Evolutionary conservation across 176 grass and related monocot genomes (phyloP), one percentile per base, ranked within the genome.

Genomic region (Paspalum notatum): DNA sequence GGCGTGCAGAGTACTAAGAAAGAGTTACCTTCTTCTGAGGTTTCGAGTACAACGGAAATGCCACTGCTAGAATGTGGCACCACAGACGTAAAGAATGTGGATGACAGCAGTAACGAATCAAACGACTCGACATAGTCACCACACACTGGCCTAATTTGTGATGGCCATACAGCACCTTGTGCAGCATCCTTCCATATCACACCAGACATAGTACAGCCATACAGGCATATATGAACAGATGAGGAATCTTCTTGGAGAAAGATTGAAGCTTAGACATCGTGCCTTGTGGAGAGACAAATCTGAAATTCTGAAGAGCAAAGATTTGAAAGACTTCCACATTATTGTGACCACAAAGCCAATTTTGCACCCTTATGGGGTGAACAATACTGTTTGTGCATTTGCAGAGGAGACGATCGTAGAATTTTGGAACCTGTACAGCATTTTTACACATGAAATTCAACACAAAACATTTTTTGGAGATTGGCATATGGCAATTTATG

Each of bases 1-100:
- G 96, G 93, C 38, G 52, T 99, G 81, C 96, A 99, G 52, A 88
- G 60, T 39, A 84, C 85, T 43, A 91, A 90, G 58, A 89, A 85
- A 38, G 86, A 91, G 81, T 9, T 65, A 50, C 81, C 82, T 67
- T 56, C 74, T 66, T 80, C 82, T 82, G 90, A 75, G 21, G 88
- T 94, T 85, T 86, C 88, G 6, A 81, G 51, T 65, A 43, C 88
- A 82, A 11, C 86, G 66, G 96, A 95, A 66, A 78, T 90, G 52
- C 89, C 90, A 55, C 66, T 95, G 38, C 50, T 99, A 79, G 93
- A 99, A 79, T 93, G 87, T 69, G 82, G 79, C 50, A 69, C 84
- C 4, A 77, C 80, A 25, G 88, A 99, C 62, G 79, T 86, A 86
- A 78, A 86, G 44, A 93, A 60, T 56, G 42, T 78, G 60, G 93